phyloP scores from a whole-genome alignment of 192 early-diverging fungal genomes.

The Entomortierella lignicola region DNA sequence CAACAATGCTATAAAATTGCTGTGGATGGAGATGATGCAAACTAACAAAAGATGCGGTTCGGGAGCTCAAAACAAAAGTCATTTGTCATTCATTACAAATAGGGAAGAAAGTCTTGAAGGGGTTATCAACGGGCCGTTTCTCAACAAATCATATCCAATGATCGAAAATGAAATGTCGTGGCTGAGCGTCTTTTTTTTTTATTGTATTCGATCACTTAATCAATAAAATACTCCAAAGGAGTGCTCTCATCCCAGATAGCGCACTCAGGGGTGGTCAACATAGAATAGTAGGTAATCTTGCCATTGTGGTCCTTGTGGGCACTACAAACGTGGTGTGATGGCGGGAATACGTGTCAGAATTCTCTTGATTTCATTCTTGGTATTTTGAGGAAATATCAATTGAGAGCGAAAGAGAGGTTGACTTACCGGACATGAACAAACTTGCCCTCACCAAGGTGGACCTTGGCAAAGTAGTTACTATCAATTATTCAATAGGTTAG shows the following conservation, averaged over 20 bases:
- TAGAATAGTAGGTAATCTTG: constrained; percentile 57
- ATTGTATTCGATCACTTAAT: too few species aligned
- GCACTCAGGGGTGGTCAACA: constrained; percentile 61
- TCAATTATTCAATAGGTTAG: neutral
- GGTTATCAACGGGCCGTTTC: too few species aligned
- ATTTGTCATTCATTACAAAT: constrained; percentile 7
- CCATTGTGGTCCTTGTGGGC: constrained; percentile 57
- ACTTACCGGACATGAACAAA: constrained; percentile 64
- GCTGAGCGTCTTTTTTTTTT: too few species aligned
- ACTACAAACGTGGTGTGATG: constrained; percentile 22
- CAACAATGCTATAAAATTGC: neutral
- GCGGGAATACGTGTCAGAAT: too few species aligned
- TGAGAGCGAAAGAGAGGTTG: too few species aligned
- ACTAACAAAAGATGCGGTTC: neutral
- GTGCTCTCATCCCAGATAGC: constrained; percentile 64
- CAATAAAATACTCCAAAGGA: constrained; percentile 63
- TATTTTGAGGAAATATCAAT: neutral
- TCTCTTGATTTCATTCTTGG: too few species aligned
- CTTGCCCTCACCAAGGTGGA: constrained; percentile 62
- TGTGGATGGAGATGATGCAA: neutral
- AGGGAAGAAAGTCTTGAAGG: neutral
- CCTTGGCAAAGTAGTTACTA: constrained; percentile 67
- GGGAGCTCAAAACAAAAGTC: neutral
- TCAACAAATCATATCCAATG: neutral
- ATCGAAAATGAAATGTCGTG: too few species aligned